Percentiles rank a stretch among this genome's conserved stretches.
These are phyloP conservation scores for Eucalyptus tenuipes DNA, from an alignment of 345 rosid species.

Conservation along the genomic window DNA sequence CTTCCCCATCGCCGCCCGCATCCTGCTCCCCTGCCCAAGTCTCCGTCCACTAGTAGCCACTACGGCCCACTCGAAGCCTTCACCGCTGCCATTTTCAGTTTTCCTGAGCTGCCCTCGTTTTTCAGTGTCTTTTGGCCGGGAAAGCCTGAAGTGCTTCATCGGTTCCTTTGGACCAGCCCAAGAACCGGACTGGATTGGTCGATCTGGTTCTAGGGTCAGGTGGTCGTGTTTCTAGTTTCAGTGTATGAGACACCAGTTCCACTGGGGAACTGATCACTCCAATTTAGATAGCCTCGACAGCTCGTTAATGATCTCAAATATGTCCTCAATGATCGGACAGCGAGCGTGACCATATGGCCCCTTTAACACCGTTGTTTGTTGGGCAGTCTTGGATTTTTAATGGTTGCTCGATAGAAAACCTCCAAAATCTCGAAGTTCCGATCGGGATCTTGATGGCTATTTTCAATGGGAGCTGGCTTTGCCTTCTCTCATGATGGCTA, in stretches of 20 bases:
- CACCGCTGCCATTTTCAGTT: not conserved
- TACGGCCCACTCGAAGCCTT: not conserved
- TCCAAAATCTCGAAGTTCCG: not conserved
- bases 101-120: not conserved
- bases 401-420: not conserved
- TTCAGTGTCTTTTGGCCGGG: not conserved
- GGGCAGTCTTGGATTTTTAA: not conserved
- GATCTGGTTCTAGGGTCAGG: no score
- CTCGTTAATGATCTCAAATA: not conserved
- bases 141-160: not conserved
- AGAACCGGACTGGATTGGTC: not conserved
- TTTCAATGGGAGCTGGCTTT: no score
- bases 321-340: not conserved
- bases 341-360: not conserved
- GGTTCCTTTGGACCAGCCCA: not conserved
- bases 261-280: no score
- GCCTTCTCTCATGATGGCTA: no score
- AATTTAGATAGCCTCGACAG: not conserved
- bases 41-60: not conserved
- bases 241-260: no score
- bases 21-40: not conserved
- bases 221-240: rapidly evolving
- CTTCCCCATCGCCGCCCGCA: no score
- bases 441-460: no score
- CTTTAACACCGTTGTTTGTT: not conserved